phyloP scores from a whole-genome alignment of 176 grass and related monocot species.

The Pharus latifolius region DNA sequence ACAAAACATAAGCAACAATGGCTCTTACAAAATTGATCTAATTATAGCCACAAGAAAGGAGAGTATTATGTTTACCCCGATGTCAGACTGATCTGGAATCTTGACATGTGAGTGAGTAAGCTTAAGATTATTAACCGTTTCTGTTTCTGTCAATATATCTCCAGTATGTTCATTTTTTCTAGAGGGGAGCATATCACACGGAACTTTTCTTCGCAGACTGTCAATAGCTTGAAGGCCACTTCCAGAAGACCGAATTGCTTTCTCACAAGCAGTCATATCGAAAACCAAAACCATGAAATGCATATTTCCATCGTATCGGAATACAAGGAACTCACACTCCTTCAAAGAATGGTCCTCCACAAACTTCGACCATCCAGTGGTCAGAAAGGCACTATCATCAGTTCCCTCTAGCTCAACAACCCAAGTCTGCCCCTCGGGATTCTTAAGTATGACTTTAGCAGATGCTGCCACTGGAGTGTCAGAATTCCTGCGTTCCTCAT shows the following conservation, averaged over 20 bases:
- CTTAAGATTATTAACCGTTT: not conserved
- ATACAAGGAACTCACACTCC: slow-evolving; percentile 63
- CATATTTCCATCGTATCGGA: slow-evolving; percentile 37
- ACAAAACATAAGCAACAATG: not conserved
- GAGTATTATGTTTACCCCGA: not conserved
- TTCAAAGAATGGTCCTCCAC: slow-evolving; percentile 46
- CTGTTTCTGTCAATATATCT: not conserved
- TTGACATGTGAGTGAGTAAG: slow-evolving; percentile 6
- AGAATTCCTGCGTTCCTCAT: not conserved
- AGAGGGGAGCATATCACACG: not conserved
- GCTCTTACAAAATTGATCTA: not conserved
- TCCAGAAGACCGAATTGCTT: slow-evolving; percentile 15
- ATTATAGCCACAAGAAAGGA: not conserved
- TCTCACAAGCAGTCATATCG: slow-evolving; percentile 53
- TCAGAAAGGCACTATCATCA: slow-evolving; percentile 24
- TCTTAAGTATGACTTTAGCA: slow-evolving; percentile 16
- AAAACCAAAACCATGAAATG: slow-evolving; percentile 54
- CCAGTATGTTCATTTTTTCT: not conserved
- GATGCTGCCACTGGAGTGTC: not conserved
- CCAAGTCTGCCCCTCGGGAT: slow-evolving; percentile 36
- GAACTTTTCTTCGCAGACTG: not conserved
- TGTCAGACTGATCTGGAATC: not conserved
- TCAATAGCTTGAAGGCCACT: not conserved
- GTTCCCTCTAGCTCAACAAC: slow-evolving; percentile 22
- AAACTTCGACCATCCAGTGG: slow-evolving; percentile 59